These are phyloP conservation scores for Styphnolobium japonicum DNA, from an alignment of 306 rosid species.

Conservation along the genomic window DNA sequence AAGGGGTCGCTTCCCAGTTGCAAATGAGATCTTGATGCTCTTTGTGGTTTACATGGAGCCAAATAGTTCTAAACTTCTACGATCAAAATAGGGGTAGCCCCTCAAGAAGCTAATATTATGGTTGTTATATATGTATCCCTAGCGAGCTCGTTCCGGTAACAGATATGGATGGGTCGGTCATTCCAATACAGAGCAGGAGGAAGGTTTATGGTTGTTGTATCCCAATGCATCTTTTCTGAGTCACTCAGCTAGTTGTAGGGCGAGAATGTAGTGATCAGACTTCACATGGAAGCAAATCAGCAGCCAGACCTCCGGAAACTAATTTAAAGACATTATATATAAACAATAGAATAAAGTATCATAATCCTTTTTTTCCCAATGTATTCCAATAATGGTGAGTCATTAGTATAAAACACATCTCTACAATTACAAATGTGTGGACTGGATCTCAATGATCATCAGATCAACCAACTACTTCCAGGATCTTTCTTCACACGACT, in stretches of 20 bases:
- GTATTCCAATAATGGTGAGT: not conserved
- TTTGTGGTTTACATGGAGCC: no score
- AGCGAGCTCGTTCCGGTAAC: not conserved
- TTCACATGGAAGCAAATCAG: not conserved
- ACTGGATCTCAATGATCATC: conserved; percentile 9
- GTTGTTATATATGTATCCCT: no score
- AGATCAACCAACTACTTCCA: conserved; percentile 48
- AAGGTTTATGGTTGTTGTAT: not conserved
- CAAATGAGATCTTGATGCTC: no score
- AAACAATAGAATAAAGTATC: not conserved
- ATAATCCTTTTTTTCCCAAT: not conserved
- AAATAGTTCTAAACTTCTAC: no score
- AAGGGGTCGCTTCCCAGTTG: no score
- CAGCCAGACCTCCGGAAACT: not conserved
- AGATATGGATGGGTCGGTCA: not conserved
- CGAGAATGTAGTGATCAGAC: not conserved
- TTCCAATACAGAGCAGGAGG: not conserved
- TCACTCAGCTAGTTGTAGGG: not conserved
- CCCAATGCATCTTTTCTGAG: not conserved
- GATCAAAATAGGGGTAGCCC: no score
- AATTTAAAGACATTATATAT: no score
- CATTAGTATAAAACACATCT: not conserved
- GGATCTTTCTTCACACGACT: conserved; percentile 41
- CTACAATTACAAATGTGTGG: not conserved
- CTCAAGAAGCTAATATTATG: no score